Evolutionary conservation across 345 rosid genomes (phyloP).

Genomic region (Microthlaspi erraticum): DNA sequence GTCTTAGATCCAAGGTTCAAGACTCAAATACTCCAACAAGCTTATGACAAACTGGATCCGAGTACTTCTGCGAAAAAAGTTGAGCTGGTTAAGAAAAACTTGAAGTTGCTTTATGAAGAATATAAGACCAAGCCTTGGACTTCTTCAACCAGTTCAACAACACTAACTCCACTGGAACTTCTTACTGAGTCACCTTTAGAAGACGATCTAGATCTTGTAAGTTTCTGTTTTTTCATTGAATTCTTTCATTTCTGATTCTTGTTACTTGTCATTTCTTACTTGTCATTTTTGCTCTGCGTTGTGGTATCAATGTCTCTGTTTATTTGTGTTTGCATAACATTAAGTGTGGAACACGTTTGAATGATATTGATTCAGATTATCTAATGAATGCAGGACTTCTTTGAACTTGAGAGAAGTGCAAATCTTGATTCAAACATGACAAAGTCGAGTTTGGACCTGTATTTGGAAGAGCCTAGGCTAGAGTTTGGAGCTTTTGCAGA

Average conservation of each 20-base stretch:
- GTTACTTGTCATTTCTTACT: too few species aligned
- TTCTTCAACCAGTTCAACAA: background rate
- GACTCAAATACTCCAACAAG: too few species aligned
- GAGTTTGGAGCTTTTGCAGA: background rate
- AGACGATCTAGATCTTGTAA: background rate
- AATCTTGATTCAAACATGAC: background rate
- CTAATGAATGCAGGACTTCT: background rate
- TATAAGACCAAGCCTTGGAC: background rate
- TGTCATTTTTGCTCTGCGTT: too few species aligned
- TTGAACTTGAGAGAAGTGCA: background rate
- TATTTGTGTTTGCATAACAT: too few species aligned
- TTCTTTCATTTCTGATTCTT: too few species aligned
- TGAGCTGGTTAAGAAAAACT: too few species aligned
- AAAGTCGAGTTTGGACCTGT: background rate
- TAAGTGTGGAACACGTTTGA: too few species aligned
- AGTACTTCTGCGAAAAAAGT: too few species aligned
- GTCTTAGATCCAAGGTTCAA: too few species aligned
- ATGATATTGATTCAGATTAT: too few species aligned
- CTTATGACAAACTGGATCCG: too few species aligned
- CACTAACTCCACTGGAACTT: background rate
- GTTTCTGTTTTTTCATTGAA: background rate
- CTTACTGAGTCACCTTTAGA: background rate
- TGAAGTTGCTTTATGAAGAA: background rate
- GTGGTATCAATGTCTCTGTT: too few species aligned
- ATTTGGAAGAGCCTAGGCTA: background rate